Conservation (phyloP, 177 flowering plant genomes). For the Vitis hybrid region DNA sequence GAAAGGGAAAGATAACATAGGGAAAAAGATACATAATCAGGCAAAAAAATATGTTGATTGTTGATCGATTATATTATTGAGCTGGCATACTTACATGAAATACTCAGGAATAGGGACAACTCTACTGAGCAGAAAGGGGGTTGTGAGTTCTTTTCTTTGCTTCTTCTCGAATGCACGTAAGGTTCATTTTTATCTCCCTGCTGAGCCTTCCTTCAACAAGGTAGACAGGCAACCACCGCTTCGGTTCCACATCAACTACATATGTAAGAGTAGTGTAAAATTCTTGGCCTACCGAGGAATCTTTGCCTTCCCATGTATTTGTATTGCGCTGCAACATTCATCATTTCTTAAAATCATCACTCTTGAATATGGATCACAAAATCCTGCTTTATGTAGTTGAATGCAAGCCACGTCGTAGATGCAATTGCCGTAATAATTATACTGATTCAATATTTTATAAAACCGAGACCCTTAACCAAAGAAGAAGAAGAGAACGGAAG, state of each 20-base stretch:
- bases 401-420: background rate
- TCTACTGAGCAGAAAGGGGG: slow-evolving; percentile 16
- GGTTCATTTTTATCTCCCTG: slow-evolving; percentile 64
- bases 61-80: no score
- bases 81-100: no score
- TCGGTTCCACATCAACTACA: slow-evolving; percentile 69
- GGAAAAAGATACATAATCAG: no score
- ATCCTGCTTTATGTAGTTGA: background rate
- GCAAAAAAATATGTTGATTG: no score
- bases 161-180: slow-evolving; percentile 48
- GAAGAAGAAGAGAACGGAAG: no score
- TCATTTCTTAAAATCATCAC: background rate
- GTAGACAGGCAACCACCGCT: slow-evolving; percentile 70
- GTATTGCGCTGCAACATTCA: slow-evolving; percentile 28
- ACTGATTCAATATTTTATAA: no score
- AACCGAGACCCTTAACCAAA: no score
- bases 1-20: no score
- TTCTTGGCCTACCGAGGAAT: slow-evolving; percentile 21
- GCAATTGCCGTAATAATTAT: no score
- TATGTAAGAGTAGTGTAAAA: slow-evolving; percentile 52
- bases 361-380: background rate
- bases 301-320: slow-evolving; percentile 19
- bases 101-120: background rate
- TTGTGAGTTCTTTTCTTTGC: slow-evolving; percentile 31
- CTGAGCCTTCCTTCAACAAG: slow-evolving; percentile 77